A percentile compares a stretch with the other conserved stretches of the same genome.
Evolutionary conservation across 768 basidiomycete genomes (phyloP).

Genomic region (Phylloporus rhodoxanthus): DNA sequence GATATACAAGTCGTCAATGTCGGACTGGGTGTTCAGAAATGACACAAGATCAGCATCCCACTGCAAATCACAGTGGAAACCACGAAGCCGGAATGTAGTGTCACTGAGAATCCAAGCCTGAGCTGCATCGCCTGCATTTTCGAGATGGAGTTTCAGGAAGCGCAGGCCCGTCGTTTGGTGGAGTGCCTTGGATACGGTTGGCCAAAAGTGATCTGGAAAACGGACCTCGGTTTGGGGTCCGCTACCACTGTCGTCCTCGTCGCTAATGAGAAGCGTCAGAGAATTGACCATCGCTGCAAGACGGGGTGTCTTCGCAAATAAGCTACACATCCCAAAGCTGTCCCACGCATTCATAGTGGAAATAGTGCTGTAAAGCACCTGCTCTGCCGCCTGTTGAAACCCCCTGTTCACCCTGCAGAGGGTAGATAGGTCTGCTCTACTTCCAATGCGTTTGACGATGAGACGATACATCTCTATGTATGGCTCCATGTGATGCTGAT

Average conservation of each 20-base stretch:
- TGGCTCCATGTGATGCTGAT: conserved; percentile 45
- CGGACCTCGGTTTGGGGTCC: not conserved
- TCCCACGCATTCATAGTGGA: conserved; percentile 37
- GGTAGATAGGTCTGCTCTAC: conserved; percentile 47
- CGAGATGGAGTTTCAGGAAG: conserved; percentile 46
- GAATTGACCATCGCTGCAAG: conserved; percentile 49
- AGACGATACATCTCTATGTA: conserved; percentile 54
- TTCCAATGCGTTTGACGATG: conserved; percentile 48
- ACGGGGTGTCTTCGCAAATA: conserved; percentile 42
- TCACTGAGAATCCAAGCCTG: conserved; percentile 36
- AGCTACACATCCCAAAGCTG: conserved; percentile 41
- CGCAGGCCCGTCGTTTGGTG: conserved; percentile 42
- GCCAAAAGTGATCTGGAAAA: conserved; percentile 44
- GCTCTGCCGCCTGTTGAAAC: conserved; percentile 52
- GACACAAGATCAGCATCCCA: conserved; percentile 54
- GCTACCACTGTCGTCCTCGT: conserved; percentile 13
- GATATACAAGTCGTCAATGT: conserved; percentile 29
- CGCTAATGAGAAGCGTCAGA: conserved; percentile 42
- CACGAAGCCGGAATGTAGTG: conserved; percentile 49
- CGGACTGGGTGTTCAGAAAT: conserved; percentile 23
- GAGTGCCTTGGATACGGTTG: conserved; percentile 44
- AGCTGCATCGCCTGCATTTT: conserved; percentile 20
- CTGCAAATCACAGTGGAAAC: conserved; percentile 60
- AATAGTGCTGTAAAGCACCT: conserved; percentile 55
- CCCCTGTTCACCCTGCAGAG: conserved; percentile 54